phyloP scores from a whole-genome alignment of 345 rosid species.

The Orychophragmus violaceus region DNA sequence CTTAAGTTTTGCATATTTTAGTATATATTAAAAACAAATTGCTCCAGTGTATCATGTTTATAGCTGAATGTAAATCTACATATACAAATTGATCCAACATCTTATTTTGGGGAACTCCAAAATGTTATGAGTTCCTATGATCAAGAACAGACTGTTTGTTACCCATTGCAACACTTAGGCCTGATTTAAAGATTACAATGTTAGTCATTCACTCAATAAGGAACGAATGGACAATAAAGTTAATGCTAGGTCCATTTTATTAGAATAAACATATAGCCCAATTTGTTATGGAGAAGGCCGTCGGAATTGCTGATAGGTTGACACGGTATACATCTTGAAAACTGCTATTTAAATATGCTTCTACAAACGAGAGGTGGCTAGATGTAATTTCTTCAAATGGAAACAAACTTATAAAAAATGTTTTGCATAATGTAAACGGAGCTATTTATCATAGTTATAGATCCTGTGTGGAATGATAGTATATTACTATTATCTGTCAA shows the following conservation, averaged over 20 bases:
- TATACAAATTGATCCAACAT: not conserved
- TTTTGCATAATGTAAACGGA: no score
- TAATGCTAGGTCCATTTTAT: not conserved
- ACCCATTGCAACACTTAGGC: not conserved
- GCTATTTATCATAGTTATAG: no score
- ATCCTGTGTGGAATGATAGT: no score
- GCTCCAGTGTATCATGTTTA: not conserved
- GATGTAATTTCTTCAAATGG: no score
- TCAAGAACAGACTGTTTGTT: not conserved
- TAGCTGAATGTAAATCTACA: not conserved
- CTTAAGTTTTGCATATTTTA: not conserved
- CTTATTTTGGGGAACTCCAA: not conserved
- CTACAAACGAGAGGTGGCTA: no score
- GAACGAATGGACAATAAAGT: not conserved
- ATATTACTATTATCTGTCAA: no score
- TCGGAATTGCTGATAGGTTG: not conserved
- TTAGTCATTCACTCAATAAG: not conserved
- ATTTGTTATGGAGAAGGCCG: not conserved
- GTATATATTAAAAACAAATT: not conserved
- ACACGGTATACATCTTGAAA: not conserved
- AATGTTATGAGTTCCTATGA: not conserved
- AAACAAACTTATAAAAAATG: no score
- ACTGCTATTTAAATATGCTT: not conserved
- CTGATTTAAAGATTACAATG: not conserved
- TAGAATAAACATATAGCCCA: not conserved